Percentiles rank a stretch among this genome's conserved stretches.
phyloP scores from a whole-genome alignment of 2,329 filamentous ascomycete species.

The Cytospora piceae region DNA sequence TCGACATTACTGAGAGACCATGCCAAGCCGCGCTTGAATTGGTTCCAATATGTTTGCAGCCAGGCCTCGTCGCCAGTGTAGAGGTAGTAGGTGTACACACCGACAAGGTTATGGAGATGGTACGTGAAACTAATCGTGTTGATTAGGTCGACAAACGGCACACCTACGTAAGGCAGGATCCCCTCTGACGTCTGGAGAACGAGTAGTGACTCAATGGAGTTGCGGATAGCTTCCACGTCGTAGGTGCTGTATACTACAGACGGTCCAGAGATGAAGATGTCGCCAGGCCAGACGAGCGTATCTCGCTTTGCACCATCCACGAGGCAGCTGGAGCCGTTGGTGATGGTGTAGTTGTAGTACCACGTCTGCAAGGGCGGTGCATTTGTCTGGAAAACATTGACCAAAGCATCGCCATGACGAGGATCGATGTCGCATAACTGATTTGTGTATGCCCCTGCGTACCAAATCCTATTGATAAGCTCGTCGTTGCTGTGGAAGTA shows the following conservation, averaged over 20 bases:
- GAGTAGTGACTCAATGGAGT: slow-evolving; percentile 54
- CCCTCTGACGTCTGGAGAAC: slow-evolving; percentile 44
- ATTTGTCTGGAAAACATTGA: slow-evolving; percentile 37
- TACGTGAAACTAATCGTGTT: slow-evolving; percentile 53
- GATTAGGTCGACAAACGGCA: slow-evolving; percentile 41
- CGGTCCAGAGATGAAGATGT: slow-evolving; percentile 61
- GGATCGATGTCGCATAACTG: slow-evolving; percentile 45
- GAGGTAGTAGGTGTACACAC: slow-evolving; percentile 61
- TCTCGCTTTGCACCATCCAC: slow-evolving; percentile 63
- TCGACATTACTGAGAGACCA: slow-evolving; percentile 42
- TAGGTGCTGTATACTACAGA: slow-evolving; percentile 58
- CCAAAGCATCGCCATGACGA: slow-evolving; percentile 40
- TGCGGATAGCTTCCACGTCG: slow-evolving; percentile 54
- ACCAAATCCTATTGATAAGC: slow-evolving; percentile 59
- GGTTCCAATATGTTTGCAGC: slow-evolving; percentile 50
- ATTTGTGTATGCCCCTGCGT: slow-evolving; percentile 57
- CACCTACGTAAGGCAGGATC: slow-evolving; percentile 53
- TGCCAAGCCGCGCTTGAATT: slow-evolving; percentile 52
- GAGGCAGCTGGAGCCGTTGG: slow-evolving; percentile 39
- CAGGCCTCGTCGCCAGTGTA: slow-evolving; percentile 57
- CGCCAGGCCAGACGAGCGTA: slow-evolving; percentile 63
- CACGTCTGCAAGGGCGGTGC: slow-evolving; percentile 21
- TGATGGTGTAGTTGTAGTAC: slow-evolving; percentile 41
- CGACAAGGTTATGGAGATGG: slow-evolving; percentile 61
- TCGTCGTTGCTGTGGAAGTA: slow-evolving; percentile 56